Evolutionary conservation across 495 filamentous ascomycete species (phyloP).

Genomic region (Aspergillus leporis): DNA sequence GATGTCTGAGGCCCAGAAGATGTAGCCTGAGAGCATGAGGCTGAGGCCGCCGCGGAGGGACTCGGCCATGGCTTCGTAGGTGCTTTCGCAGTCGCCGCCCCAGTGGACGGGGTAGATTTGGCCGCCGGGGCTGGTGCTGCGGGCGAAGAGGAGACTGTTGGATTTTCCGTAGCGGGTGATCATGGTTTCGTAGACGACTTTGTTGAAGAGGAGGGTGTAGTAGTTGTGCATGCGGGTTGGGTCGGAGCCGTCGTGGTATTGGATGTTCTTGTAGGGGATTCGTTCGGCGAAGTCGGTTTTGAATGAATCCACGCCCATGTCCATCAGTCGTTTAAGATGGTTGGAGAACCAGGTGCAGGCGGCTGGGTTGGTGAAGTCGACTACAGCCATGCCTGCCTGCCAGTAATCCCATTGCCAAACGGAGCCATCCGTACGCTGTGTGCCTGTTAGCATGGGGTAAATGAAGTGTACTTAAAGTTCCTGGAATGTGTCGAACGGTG

Average conservation of each 20-base stretch:
- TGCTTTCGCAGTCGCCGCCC: slow-evolving; percentile 72
- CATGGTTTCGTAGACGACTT: slow-evolving; percentile 65
- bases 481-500: background rate
- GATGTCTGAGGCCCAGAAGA: slow-evolving; percentile 72
- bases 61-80: slow-evolving; percentile 72
- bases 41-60: slow-evolving; percentile 67
- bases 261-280: slow-evolving; percentile 62
- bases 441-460: background rate
- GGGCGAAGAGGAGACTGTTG: slow-evolving; percentile 67
- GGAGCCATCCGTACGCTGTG: slow-evolving; percentile 61
- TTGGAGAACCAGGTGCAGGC: slow-evolving; percentile 60
- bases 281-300: slow-evolving; percentile 77
- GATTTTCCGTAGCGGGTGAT: slow-evolving; percentile 56
- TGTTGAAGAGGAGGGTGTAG: slow-evolving; percentile 71
- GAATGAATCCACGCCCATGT: slow-evolving; percentile 66
- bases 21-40: slow-evolving; percentile 64
- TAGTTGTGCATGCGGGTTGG: slow-evolving; percentile 72
- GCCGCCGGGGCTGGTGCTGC: slow-evolving; percentile 64
- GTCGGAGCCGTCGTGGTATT: slow-evolving; percentile 58
- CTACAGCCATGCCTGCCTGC: slow-evolving; percentile 73
- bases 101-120: slow-evolving; percentile 68
- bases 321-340: slow-evolving; percentile 60
- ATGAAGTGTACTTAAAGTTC: background rate
- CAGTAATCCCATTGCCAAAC: slow-evolving; percentile 75
- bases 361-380: slow-evolving; percentile 73